A percentile compares a stretch with the other conserved stretches of the same genome.
phyloP scores from a whole-genome alignment of 305 asterid genomes.

The Plantago lanceolata region DNA sequence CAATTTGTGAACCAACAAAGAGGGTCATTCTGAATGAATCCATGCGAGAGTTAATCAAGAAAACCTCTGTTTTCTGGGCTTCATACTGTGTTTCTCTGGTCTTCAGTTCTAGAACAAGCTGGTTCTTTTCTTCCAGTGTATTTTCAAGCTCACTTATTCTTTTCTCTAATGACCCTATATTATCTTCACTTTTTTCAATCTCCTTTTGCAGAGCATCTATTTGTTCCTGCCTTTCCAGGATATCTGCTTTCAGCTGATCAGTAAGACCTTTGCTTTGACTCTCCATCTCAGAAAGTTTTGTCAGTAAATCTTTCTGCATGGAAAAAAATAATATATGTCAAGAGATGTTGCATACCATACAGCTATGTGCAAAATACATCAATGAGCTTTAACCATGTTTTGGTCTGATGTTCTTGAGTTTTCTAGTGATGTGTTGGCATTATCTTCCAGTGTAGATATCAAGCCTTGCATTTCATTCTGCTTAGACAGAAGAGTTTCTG shows the following conservation, averaged over 20 bases:
- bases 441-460: constrained; percentile 57
- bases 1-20: constrained; percentile 23
- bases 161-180: constrained; percentile 49
- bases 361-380: constrained; percentile 26
- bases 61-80: constrained; percentile 74
- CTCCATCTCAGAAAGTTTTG: constrained; percentile 64
- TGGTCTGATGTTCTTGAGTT: constrained; percentile 57
- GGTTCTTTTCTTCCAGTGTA: constrained; percentile 60
- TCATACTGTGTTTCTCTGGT: constrained; percentile 55
- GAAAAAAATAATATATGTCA: constrained; percentile 29
- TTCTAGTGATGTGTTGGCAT: constrained; percentile 49
- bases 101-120: constrained; percentile 54
- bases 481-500: constrained; percentile 50
- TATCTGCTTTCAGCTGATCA: constrained; percentile 55
- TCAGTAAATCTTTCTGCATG: constrained; percentile 71
- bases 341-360: constrained; percentile 21
- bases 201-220: constrained; percentile 49
- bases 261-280: constrained; percentile 45
- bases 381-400: constrained; percentile 56
- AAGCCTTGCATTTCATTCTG: constrained; percentile 58
- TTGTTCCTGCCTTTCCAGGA: constrained; percentile 63
- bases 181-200: constrained; percentile 52
- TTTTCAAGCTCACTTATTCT: constrained; percentile 49
- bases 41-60: constrained; percentile 21
- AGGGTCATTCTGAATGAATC: constrained; percentile 18